These are phyloP conservation scores for Pterocarpus macrocarpus DNA, from an alignment of 306 rosid genomes.

Conservation along the genomic window DNA sequence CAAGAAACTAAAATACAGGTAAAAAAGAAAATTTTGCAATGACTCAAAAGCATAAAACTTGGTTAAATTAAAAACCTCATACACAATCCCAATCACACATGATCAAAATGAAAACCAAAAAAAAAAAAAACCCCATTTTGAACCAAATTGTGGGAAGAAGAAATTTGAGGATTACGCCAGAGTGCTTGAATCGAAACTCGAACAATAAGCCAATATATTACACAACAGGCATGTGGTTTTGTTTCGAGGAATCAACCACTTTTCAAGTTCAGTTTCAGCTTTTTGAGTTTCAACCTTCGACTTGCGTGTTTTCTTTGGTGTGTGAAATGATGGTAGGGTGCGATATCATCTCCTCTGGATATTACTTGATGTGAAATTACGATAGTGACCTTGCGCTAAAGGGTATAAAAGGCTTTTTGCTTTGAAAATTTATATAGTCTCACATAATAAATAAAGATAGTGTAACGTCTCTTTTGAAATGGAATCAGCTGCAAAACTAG, in stretches of 20 bases:
- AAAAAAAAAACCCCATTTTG: not conserved
- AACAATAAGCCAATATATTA: not conserved
- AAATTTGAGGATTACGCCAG: too few relatives aligned
- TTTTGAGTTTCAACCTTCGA: not conserved
- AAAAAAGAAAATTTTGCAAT: not conserved
- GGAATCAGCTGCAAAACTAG: too few relatives aligned
- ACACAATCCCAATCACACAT: not conserved
- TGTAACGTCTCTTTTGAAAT: too few relatives aligned
- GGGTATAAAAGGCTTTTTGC: too few relatives aligned
- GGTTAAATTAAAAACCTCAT: not conserved
- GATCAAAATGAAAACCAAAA: not conserved
- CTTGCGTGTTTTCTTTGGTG: not conserved
- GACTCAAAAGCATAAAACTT: slow-evolving; percentile 25
- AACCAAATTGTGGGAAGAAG: not conserved
- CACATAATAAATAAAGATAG: too few relatives aligned
- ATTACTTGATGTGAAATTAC: not conserved
- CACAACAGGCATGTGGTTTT: not conserved
- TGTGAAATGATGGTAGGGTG: not conserved
- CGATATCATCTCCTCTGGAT: too few relatives aligned
- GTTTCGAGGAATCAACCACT: not conserved
- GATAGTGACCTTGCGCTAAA: not conserved
- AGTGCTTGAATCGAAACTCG: not conserved
- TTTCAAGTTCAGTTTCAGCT: not conserved
- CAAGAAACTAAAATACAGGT: not conserved
- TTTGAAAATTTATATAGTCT: too few relatives aligned